Base-by-base conservation (phyloP, 108 stramenopile genomes). In the Skeletonema menzelii region DNA sequence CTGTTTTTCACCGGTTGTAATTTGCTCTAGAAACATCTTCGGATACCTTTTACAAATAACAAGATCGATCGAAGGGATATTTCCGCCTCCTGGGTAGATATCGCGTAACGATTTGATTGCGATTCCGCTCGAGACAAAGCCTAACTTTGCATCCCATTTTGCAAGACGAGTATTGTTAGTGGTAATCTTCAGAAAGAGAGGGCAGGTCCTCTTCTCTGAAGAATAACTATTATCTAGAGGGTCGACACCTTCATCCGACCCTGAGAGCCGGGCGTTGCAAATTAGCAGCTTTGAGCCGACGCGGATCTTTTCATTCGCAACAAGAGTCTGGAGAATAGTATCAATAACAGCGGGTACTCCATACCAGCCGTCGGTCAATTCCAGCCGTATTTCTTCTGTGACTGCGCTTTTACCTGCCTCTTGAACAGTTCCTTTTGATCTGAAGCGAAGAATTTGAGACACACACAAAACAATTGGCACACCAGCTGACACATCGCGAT, bases 311-410 rank as follows among this genome's bases (percentile, higher is more conserved):
- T 78, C 79, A 10, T 61, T 55, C 5, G 70, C 37, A 19, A 93
- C 71, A 59, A 83, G 73, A 17, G 61, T 44, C 17, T 55, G 34
- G 17, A 95, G 72, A 24, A 61, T 30, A 14, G 17, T 13, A 69
- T 95, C 95, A 6, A 89, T 59, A 8, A 69, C 30, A 27, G 89
- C 88, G 40, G 81, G 77, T 12, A 93, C 60, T 32, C 84, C 72
- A 79, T 95, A 93, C 95, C 95, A 95, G 1, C 92, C 92, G 79
- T 95, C 95, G 12, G 86, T 89, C 26, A 93, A 74, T 70, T 91
- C 89, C 28, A 93, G 12, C 28, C 74, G 56, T 26, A 61, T 58
- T 34, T 74, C 84, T 27, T 61, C 67, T 20, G 32, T 42, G 44
- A 35, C 13, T 34, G 11, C 10, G 24, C 49, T 56, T 56, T 27